Percentiles rank a stretch among this genome's conserved stretches.
Conservation (phyloP, 2,329 filamentous ascomycete species). For the Curvularia spicifera region DNA sequence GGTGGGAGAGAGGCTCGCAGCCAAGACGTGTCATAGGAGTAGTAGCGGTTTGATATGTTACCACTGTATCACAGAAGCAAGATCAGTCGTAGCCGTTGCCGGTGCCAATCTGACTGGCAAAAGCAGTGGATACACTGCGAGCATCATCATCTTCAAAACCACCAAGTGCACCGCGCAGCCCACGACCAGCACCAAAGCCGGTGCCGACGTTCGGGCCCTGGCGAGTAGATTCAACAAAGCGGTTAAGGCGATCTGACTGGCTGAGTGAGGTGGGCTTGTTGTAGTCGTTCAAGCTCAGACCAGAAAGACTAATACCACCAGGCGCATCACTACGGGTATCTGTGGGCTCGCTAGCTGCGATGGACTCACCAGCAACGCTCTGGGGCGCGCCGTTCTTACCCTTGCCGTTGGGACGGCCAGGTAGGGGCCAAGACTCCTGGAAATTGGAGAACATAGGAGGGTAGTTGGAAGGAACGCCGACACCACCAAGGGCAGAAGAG, state of each 20-base stretch:
- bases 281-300: constrained; percentile 75
- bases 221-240: constrained; percentile 87
- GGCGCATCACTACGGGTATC: constrained; percentile 79
- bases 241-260: constrained; percentile 89
- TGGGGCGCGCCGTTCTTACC: constrained; percentile 67
- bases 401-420: constrained; percentile 73
- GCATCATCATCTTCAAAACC: constrained; percentile 82
- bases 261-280: constrained; percentile 76
- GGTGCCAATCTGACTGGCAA: constrained; percentile 92
- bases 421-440: constrained; percentile 87
- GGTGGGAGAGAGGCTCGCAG: constrained; percentile 16
- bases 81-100: constrained; percentile 65
- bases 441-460: constrained; percentile 97
- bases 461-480: constrained; percentile 80
- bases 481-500: constrained; percentile 85
- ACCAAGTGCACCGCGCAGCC: constrained; percentile 49
- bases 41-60: constrained; percentile 3
- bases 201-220: constrained; percentile 59
- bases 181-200: constrained; percentile 54
- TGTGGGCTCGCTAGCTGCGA: constrained; percentile 88
- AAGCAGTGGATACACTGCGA: constrained; percentile 93
- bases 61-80: constrained; percentile 8
- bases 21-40: constrained; percentile 16
- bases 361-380: constrained; percentile 88
- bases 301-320: constrained; percentile 86